These are phyloP conservation scores for Fusarium globosum DNA, from an alignment of 2,329 filamentous ascomycete genomes.

Conservation along the genomic window DNA sequence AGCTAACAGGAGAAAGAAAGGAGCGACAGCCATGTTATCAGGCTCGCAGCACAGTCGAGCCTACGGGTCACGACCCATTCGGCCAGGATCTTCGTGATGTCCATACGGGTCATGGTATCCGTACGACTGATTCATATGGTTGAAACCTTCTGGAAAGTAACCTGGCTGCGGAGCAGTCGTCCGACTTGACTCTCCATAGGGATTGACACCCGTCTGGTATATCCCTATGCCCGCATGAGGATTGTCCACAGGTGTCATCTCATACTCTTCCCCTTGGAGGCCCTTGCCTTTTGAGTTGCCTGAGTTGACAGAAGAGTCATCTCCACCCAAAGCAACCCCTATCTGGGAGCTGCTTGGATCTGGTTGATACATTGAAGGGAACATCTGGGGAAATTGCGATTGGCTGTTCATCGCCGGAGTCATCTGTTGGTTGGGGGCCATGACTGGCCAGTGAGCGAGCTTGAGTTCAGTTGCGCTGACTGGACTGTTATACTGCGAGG, in stretches of 20 bases:
- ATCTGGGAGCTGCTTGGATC: constrained; percentile 3
- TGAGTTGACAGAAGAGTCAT: constrained; percentile 3
- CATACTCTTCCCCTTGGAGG: not conserved
- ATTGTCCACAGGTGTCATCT: not conserved
- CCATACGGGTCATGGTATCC: constrained; percentile 3
- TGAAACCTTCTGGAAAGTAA: constrained; percentile 17
- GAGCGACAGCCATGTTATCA: not conserved
- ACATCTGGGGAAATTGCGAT: not conserved
- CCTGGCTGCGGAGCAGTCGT: not conserved
- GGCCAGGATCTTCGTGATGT: constrained; percentile 6
- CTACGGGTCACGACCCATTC: constrained; percentile 6
- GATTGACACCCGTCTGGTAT: not conserved
- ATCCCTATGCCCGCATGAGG: not conserved
- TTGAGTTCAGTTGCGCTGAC: constrained; percentile 6
- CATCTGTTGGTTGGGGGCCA: not conserved
- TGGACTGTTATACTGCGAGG: not conserved
- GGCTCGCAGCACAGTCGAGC: not conserved
- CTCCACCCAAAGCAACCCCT: constrained; percentile 1
- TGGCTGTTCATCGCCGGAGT: not conserved
- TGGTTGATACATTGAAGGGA: constrained; percentile 1
- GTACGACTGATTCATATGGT: not conserved
- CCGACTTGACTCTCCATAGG: constrained; percentile 3
- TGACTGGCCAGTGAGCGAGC: constrained; percentile 1
- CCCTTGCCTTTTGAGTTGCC: constrained; percentile 1
- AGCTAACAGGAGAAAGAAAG: constrained; percentile 10